These are phyloP conservation scores for Trichoderma breve DNA, from an alignment of 2,329 filamentous ascomycete species.

Conservation along the genomic window DNA sequence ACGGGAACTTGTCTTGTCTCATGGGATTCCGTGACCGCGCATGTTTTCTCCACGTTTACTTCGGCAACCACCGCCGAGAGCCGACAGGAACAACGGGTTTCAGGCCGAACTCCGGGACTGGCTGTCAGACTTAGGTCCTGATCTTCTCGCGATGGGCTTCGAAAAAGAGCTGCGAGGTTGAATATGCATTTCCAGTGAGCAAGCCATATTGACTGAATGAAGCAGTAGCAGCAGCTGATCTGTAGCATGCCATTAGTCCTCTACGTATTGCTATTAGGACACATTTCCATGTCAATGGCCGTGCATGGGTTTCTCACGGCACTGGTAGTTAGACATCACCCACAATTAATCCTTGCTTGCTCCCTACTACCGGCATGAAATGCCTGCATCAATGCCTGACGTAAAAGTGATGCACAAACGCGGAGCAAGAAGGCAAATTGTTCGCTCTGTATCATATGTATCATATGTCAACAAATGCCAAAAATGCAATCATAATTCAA, in stretches of 20 bases:
- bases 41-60: not conserved
- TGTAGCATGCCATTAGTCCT: too few species aligned
- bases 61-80: not conserved
- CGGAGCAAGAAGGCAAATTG: not conserved
- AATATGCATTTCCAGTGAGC: too few species aligned
- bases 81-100: not conserved
- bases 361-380: not conserved
- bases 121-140: not conserved
- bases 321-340: not conserved
- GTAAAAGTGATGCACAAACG: not conserved
- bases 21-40: not conserved
- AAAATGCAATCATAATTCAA: not conserved
- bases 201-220: too few species aligned
- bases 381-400: not conserved
- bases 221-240: too few species aligned
- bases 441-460: not conserved
- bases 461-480: not conserved
- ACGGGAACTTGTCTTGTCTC: not conserved
- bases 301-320: not conserved
- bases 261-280: not conserved
- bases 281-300: not conserved
- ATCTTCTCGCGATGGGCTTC: not conserved
- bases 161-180: not conserved
- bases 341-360: not conserved
- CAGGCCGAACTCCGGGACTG: not conserved